Percentiles rank a stretch among this genome's conserved stretches.
phyloP scores from a whole-genome alignment of 768 basidiomycete genomes.

The Hygrophorus pudorinus region DNA sequence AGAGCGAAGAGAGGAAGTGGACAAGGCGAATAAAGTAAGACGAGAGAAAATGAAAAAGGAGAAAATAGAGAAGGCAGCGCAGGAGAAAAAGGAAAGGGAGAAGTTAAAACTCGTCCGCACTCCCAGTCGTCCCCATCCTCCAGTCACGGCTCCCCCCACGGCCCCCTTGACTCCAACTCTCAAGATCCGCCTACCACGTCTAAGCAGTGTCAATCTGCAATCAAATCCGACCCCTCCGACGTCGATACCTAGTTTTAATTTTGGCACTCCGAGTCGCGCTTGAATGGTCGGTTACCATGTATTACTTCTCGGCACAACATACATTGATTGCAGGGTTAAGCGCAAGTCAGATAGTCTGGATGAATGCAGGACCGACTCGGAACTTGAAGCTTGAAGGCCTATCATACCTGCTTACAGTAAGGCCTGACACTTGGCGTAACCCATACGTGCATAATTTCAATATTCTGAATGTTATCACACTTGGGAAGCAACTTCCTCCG shows the following conservation, averaged over 20 bases:
- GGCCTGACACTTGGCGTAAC: too few species aligned
- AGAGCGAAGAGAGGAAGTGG: background rate
- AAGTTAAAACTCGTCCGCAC: constrained; percentile 12
- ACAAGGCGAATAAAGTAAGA: background rate
- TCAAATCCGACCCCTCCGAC: background rate
- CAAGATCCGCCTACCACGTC: constrained; percentile 45
- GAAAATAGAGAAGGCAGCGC: constrained; percentile 5
- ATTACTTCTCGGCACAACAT: too few species aligned
- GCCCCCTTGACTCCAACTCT: constrained; percentile 31
- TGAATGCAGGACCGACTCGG: too few species aligned
- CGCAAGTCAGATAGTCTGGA: too few species aligned
- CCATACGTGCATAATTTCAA: too few species aligned
- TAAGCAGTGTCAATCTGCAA: constrained; percentile 22
- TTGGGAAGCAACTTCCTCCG: background rate
- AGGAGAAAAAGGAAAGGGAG: constrained; percentile 2
- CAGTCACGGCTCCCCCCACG: constrained; percentile 7
- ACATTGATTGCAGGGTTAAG: too few species aligned
- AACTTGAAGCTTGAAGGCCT: too few species aligned
- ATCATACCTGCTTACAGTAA: too few species aligned
- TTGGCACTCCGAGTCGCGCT: background rate
- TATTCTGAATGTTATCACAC: too few species aligned
- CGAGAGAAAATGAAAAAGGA: constrained; percentile 4
- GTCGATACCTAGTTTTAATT: background rate
- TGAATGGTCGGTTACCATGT: background rate
- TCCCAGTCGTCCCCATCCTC: constrained; percentile 18